Evolutionary conservation across 1,284 basidiomycete species (phyloP), one percentile per base, ranked within the genome.

Genomic region (Rhizoctonia solani): DNA sequence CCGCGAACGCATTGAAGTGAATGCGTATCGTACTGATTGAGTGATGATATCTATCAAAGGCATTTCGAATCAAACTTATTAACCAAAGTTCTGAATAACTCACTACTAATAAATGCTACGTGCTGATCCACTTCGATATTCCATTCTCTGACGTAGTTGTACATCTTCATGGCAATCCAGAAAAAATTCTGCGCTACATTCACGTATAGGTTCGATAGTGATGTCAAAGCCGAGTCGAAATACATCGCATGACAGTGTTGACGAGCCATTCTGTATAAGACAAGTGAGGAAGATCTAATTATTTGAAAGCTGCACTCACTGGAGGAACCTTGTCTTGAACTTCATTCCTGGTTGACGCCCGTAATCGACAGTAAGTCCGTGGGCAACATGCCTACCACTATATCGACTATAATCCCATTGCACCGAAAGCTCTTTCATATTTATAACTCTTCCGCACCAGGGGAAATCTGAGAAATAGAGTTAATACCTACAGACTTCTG

Each of bases 121-220:
- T 82, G 82, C 67, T 78, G 80, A 39, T 72, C 74, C n/a, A 78
- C 70, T 56, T 81, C 78, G 5, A 79, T 70, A n/a, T 81, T 79
- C 85, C 84, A 88, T 50, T 82, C 81, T 49, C 81, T 80, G 39
- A 96, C 80, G 76, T 97, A 98, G 56, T 86, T 83, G 58, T 92
- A 86, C 81, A 95, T 90, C 79, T 95, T 98, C 81, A 95, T 88
- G 0, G 92, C 92, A 0, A 87, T 83, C 25, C 96, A 76, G n/a
- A 92, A 77, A 73, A 95, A 91, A 73, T 88, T 90, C 76, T 95
- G 87, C 75, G 94, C 95, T 8, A 97, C 80, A 75, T 98, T 99
- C 39, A 85, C 75, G 75, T 91, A 85, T 1, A 92, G 86, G 0
- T 83, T 83, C 34, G 81, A 72, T 27, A 77, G 72, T 1, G 84